Evolutionary conservation across 2,329 filamentous ascomycete genomes (phyloP).

Genomic region (Trematosphaeria pertusa): DNA sequence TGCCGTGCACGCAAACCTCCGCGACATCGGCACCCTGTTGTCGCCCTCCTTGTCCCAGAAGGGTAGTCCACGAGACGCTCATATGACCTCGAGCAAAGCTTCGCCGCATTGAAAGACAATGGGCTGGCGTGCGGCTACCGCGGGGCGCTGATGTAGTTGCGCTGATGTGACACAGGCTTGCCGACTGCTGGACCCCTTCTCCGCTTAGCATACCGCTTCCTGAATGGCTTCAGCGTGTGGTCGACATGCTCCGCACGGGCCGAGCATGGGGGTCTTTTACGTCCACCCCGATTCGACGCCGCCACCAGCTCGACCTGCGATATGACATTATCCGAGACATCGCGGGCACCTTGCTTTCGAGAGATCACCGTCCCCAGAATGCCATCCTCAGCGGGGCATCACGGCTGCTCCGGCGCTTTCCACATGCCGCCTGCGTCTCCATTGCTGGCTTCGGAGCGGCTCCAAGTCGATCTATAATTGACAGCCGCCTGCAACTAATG

Average conservation of each 20-base stretch:
- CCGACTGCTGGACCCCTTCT: constrained; percentile 1
- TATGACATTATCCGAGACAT: not conserved
- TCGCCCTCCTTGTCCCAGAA: not conserved
- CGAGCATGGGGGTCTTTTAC: not conserved
- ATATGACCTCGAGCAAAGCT: not conserved
- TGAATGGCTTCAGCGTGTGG: not conserved
- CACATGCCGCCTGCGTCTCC: not conserved
- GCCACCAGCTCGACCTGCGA: not conserved
- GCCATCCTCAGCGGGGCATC: too few relatives aligned
- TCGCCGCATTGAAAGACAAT: not conserved
- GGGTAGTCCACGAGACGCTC: constrained; percentile 3
- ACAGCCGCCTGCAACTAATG: too few relatives aligned
- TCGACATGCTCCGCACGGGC: constrained; percentile 1
- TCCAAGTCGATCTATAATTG: too few relatives aligned
- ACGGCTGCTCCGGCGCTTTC: too few relatives aligned
- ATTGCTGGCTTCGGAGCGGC: not conserved
- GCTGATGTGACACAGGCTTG: not conserved
- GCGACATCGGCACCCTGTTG: not conserved
- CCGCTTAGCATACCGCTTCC: not conserved
- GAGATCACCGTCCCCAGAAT: too few relatives aligned
- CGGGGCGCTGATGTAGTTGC: too few relatives aligned
- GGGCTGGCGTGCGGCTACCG: constrained; percentile 9
- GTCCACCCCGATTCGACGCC: constrained; percentile 2
- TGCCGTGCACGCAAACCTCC: not conserved
- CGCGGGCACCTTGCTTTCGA: too few relatives aligned